Base-by-base conservation (phyloP, 306 rosid genomes). In the Cucurbita moschata region DNA sequence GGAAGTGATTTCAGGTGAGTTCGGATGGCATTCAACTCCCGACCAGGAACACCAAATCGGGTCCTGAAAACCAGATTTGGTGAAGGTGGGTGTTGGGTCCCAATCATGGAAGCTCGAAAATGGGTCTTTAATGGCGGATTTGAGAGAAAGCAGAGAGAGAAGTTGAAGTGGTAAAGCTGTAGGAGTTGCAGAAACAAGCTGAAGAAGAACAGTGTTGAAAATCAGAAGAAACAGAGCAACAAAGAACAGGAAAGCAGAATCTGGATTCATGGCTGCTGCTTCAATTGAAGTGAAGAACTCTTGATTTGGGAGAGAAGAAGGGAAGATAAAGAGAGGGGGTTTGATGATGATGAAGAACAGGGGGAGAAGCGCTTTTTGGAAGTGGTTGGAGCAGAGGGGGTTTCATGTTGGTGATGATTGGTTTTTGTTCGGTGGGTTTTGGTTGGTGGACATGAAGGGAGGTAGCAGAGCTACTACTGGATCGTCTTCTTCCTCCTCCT, bases 31-130 rank as follows among this genome's bases (percentile, higher is more conserved):
- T 56, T 80, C 84, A 83, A 94, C 57, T 23, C 96, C 99, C 4
- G 87, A 86, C 99, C 97, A 94, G 10, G 95, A 77, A 77, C 99
- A 94, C 97, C 97, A 94, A 56, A 80, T 75, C 6, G 91, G 85
- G 75, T 79, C 70, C 56, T 84, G 89, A 44, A 71, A 23, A 61
- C 55, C 78, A 18, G 77, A 30, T 64, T 75, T 81, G 77, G 90
- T 79, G 78, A 71, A 66, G 42, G 73, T 65, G 7, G 82, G 60
- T 8, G 83, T n/a, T 12, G 86, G 80, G 76, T 91, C 83, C 99
- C 99, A 94, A 69, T 88, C 97, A 71, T 76, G 82, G 88, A 94
- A 83, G 68, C 81, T 74, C 10, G 81, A 78, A 71, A 78, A 82
- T 68, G 99, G 91, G 83, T 89, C 97, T 46, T 67, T 62, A 76